phyloP scores from a whole-genome alignment of 2,329 filamentous ascomycete species.

The Venturia effusa region DNA sequence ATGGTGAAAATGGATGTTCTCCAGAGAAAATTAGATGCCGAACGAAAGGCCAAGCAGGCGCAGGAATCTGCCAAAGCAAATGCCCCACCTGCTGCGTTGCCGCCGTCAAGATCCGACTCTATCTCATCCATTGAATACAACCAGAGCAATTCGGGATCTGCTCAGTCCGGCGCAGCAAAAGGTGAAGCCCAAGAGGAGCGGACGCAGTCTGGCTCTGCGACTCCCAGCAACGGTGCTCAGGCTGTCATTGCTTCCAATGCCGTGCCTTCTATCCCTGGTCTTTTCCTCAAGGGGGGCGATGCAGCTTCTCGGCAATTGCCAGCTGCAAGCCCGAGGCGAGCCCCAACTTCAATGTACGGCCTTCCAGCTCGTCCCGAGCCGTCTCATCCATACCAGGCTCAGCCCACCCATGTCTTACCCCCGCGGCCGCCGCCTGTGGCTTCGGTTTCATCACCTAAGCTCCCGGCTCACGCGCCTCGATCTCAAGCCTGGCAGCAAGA shows the following conservation, averaged over 20 bases:
- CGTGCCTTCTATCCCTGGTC: slow-evolving; percentile 2
- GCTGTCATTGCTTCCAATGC: background rate
- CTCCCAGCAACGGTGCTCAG: background rate
- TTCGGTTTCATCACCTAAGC: background rate
- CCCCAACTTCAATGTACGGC: background rate
- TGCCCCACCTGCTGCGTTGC: background rate
- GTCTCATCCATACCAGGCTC: background rate
- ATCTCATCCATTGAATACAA: slow-evolving; percentile 7
- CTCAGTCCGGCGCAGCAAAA: background rate
- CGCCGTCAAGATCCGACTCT: slow-evolving; percentile 4
- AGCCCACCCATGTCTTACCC: background rate
- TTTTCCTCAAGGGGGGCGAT: background rate
- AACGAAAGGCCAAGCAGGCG: background rate
- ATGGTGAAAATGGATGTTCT: slow-evolving; percentile 7
- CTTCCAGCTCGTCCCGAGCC: background rate
- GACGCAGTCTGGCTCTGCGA: background rate
- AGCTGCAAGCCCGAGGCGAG: background rate
- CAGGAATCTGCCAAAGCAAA: background rate
- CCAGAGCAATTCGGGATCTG: background rate
- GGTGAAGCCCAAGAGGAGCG: background rate
- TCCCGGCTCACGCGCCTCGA: background rate
- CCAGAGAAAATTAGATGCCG: slow-evolving; percentile 1
- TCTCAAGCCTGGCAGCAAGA: slow-evolving; percentile 1
- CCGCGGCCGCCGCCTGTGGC: background rate
- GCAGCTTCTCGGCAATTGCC: background rate